A percentile compares a stretch with the other conserved stretches of the same genome.
phyloP scores from a whole-genome alignment of 495 filamentous ascomycete genomes.

The Penicillium coprophilum region DNA sequence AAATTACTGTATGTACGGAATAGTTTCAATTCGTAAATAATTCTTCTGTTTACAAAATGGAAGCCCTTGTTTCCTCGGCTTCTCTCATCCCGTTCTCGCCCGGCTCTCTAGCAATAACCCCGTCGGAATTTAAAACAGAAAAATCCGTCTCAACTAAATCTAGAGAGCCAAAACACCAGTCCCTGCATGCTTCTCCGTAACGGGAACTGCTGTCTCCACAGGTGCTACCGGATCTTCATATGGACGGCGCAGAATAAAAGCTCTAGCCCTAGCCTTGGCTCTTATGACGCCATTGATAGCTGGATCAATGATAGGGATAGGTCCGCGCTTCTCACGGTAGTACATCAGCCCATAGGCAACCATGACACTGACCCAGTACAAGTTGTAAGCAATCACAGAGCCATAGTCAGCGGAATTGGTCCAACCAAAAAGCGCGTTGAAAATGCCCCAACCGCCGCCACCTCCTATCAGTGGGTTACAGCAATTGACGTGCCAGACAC shows the following conservation, averaged over 20 bases:
- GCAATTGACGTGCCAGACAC: slow-evolving; percentile 93
- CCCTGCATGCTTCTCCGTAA: background rate
- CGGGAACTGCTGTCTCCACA: background rate
- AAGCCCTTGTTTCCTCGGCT: background rate
- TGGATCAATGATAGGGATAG: slow-evolving; percentile 27
- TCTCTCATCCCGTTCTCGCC: background rate
- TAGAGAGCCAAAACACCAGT: background rate
- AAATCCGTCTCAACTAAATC: background rate
- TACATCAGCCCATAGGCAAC: slow-evolving; percentile 27
- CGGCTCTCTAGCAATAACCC: background rate
- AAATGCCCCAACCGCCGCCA: slow-evolving; percentile 85
- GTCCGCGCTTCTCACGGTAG: slow-evolving; percentile 26
- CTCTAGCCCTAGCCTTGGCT: slow-evolving; percentile 22
- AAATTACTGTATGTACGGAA: background rate
- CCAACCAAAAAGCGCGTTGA: slow-evolving; percentile 82
- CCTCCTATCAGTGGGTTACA: slow-evolving; percentile 71
- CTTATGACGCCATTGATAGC: slow-evolving; percentile 10
- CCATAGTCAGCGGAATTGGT: slow-evolving; percentile 84
- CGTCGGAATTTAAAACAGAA: background rate
- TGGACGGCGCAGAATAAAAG: slow-evolving; percentile 23
- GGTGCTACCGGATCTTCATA: slow-evolving; percentile 9
- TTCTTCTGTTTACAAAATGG: background rate
- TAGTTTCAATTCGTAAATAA: background rate
- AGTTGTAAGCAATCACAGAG: slow-evolving; percentile 78
- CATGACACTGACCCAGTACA: slow-evolving; percentile 67